Base-by-base conservation (phyloP, 2,329 filamentous ascomycete species). In the Ophiostoma pallidulum region DNA sequence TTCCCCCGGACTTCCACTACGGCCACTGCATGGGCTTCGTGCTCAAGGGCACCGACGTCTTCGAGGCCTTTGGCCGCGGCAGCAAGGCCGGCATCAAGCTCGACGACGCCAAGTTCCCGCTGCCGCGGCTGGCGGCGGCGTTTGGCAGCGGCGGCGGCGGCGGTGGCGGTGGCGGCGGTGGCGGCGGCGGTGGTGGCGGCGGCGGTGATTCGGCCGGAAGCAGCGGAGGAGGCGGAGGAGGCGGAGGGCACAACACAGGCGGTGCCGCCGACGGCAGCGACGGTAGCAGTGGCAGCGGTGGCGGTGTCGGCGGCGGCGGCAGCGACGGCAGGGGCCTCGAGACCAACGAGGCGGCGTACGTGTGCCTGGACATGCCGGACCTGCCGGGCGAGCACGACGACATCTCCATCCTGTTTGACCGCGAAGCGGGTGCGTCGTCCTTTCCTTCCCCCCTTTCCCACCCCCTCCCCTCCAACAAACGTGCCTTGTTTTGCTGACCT, bases 341-440 rank as follows among this genome's bases (percentile, higher is more conserved):
- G n/a, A 44, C 16, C 24, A 71, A 72, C 51, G 70, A 70, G 50
- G 71, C 78, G 40, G 77, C 80, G 22, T 95, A 91, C 67, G 75
- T 94, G 33, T 92, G 86, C 61, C 66, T 95, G 50, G 90, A 95
- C 64, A 78, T 89, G 63, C 83, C 89, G 16, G 89, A 95, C 58
- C 86, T 94, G 63, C 86, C 89, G 1, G 86, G 86, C 43, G 90
- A 95, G 67, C 88, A 95, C 65, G 90, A 95, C 63, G 90, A 96
- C 67, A 87, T 96, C 56, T 77, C 82, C 10, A 82, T 96, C 58
- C 66, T 82, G 51, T 96, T 96, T 70, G 88, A 94, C 54, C 82
- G 74, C 39, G 84, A 87, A 61, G 70, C 75, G 59, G 84, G 85
- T 89, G n/a, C n/a, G n/a, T 66, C 70, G 83, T 73, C 44, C 26